Conservation (phyloP, 179 eudicot genomes). For the Beta corolliflora region DNA sequence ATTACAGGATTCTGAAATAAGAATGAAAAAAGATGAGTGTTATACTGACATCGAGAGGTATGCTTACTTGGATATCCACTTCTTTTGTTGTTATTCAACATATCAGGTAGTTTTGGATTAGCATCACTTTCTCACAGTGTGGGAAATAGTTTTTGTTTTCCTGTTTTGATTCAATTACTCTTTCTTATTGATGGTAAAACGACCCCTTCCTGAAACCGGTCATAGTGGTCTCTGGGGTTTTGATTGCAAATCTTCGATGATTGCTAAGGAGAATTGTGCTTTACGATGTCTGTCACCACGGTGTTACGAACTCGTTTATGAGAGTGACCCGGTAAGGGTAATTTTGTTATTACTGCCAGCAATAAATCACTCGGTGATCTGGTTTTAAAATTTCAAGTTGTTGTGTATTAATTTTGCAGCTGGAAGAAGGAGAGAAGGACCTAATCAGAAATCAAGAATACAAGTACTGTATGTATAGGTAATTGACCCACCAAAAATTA, state of each 20-base stretch:
- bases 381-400: not conserved
- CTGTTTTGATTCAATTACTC: constrained; percentile 12
- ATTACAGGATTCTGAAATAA: constrained; percentile 65
- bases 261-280: constrained; percentile 88
- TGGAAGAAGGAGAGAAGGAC: constrained; percentile 92
- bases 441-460: constrained; percentile 65
- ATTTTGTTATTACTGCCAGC: not conserved
- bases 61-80: not conserved
- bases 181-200: constrained; percentile 11
- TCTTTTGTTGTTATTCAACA: not conserved
- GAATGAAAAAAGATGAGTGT: constrained; percentile 67
- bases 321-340: constrained; percentile 75
- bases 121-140: not conserved
- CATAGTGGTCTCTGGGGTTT: constrained; percentile 79
- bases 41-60: constrained; percentile 81
- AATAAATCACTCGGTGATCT: not conserved
- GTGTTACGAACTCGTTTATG: constrained; percentile 78
- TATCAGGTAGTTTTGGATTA: not conserved
- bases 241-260: constrained; percentile 68
- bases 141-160: not conserved
- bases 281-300: constrained; percentile 74
- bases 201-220: not conserved
- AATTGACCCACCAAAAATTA: constrained; percentile 1
- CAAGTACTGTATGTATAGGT: constrained; percentile 61
- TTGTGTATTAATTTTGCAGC: constrained; percentile 35